A percentile compares a stretch with the other conserved stretches of the same genome.
Conservation (phyloP, 2,329 filamentous ascomycete genomes). For the Didymella exigua region DNA sequence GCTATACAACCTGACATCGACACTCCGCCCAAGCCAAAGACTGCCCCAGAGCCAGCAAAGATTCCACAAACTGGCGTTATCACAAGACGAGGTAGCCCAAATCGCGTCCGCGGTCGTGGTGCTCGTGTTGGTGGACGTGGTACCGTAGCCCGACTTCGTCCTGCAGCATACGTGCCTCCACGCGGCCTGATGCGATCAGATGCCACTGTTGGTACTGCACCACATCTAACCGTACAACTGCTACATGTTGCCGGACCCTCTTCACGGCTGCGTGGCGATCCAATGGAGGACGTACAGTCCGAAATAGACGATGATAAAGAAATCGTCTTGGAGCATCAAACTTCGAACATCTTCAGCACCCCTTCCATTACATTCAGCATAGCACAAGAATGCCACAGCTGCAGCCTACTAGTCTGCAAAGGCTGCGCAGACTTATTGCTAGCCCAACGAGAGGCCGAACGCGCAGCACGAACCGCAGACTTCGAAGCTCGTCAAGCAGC, state of each 20-base stretch:
- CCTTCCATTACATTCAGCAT: constrained; percentile 23
- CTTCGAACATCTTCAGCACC: background rate
- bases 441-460: background rate
- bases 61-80: background rate
- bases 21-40: constrained; percentile 1
- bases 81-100: no score
- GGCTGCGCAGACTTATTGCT: constrained; percentile 23
- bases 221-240: background rate
- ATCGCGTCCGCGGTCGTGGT: background rate
- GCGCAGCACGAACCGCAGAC: background rate
- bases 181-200: constrained; percentile 18
- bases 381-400: constrained; percentile 33
- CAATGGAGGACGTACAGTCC: background rate
- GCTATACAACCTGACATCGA: constrained; percentile 31
- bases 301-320: background rate
- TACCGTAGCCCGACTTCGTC: background rate
- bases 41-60: background rate
- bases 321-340: background rate
- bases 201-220: constrained; percentile 8
- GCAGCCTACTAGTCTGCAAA: constrained; percentile 32
- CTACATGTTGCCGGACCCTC: no score
- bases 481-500: background rate
- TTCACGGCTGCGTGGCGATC: background rate
- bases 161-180: constrained; percentile 11
- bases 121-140: background rate